A percentile compares a stretch with the other conserved stretches of the same genome.
phyloP scores from a whole-genome alignment of 495 filamentous ascomycete genomes.

The Aspergillus diversus region DNA sequence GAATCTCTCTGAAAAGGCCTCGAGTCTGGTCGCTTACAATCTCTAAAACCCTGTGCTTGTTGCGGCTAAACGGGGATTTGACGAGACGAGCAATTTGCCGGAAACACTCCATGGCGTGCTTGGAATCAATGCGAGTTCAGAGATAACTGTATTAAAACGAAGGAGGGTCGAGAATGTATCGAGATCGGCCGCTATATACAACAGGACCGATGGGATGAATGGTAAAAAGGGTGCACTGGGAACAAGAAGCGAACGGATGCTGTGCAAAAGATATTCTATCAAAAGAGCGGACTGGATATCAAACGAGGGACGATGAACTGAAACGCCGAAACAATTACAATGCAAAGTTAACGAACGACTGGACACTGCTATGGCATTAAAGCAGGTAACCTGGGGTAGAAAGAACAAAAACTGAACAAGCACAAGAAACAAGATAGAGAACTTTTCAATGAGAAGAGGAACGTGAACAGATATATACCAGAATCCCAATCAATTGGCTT shows the following conservation, averaged over 20 bases:
- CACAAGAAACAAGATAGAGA: neutral
- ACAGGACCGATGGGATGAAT: constrained; percentile 16
- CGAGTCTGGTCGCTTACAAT: constrained; percentile 33
- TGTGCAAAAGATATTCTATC: constrained; percentile 15
- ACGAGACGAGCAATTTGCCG: constrained; percentile 43
- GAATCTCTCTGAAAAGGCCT: neutral
- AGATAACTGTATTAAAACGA: neutral
- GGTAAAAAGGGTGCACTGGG: constrained; percentile 22
- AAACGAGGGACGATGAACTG: constrained; percentile 34
- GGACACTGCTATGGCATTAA: constrained; percentile 33
- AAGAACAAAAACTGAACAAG: constrained; percentile 11
- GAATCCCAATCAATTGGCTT: constrained; percentile 15
- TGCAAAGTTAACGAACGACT: constrained; percentile 27
- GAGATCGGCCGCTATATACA: constrained; percentile 19
- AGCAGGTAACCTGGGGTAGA: constrained; percentile 20
- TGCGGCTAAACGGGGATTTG: constrained; percentile 41
- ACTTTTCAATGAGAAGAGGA: constrained; percentile 11
- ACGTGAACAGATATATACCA: constrained; percentile 16
- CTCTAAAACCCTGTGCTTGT: constrained; percentile 36
- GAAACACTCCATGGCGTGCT: constrained; percentile 43
- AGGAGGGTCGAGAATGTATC: constrained; percentile 7
- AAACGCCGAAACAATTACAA: constrained; percentile 30
- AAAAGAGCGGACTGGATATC: constrained; percentile 24
- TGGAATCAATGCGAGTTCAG: no score
- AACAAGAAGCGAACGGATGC: constrained; percentile 17